Base-by-base conservation (phyloP, 495 filamentous ascomycete species). In the Aspergillus diversus region DNA sequence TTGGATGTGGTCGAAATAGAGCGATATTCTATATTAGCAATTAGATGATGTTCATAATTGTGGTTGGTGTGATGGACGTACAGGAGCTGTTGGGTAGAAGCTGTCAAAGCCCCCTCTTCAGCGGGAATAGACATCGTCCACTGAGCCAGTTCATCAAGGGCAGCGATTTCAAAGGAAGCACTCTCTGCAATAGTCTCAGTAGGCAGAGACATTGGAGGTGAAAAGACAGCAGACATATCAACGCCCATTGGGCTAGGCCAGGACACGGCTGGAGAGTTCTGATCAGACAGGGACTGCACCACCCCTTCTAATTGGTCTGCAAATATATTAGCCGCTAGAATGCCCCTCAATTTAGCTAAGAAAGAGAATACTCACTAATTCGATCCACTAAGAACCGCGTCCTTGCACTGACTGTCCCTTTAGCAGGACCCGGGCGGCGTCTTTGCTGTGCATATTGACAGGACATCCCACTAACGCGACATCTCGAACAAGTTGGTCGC, bases 1-100 rank as follows among this genome's bases (percentile, higher is more conserved):
- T 27, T 59, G 56, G 15, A 59, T 59, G 42, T 59, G 56, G 32
- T 59, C 56, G 31, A 59, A 59, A n/a, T 59, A 59, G 27, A 59
- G 27, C 13, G 56, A 59, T 16, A 59, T 17, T 12, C 56, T 59
- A 46, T 37, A 57, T 17, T 9, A 4, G 13, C 17, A 9, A 33
- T 59, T 21, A 59, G 56, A 43, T 7, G 35, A 59, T 43, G 35
- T 42, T 12, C 6, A 27, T n/a, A 43, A 2, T 59, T 27, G 21
- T 27, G 21, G 21, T 37, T 49, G n/a, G 11, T n/a, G n/a, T 4
- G 3, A 11, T 12, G n/a, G 4, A 43, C 39, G 39, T 43, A 43
- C 39, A 43, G n/a, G 12, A 43, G n/a, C 39, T 43, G 39, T 3
- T 43, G 39, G 3, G 39, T n/a, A 12, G 39, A 11, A 11, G 39